These are phyloP conservation scores for Pestalotiopsis sp. DNA, from an alignment of 2,329 filamentous ascomycete genomes.

Conservation along the genomic window DNA sequence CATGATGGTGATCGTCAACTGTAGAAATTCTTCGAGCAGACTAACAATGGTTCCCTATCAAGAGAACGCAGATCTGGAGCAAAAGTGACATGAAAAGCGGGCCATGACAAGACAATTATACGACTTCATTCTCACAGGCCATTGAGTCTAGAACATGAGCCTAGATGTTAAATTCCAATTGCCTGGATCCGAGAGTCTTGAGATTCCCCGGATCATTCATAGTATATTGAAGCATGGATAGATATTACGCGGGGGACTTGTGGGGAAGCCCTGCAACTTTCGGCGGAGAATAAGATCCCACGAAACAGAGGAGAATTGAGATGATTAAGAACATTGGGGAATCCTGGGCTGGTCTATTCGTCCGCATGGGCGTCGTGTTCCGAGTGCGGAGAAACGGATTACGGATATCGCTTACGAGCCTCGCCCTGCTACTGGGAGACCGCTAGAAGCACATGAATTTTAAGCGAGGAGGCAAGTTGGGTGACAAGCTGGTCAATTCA, in stretches of 20 bases:
- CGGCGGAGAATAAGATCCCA: slow-evolving; percentile 15
- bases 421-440: not conserved
- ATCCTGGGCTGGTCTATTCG: not conserved
- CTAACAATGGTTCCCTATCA: not conserved
- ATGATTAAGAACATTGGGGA: not conserved
- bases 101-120: not conserved
- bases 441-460: not conserved
- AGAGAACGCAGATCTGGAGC: not conserved
- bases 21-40: not conserved
- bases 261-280: slow-evolving; percentile 1
- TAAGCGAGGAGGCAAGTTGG: not conserved
- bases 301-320: slow-evolving; percentile 12
- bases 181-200: not conserved
- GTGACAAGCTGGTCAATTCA: not conserved
- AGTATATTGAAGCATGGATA: not conserved
- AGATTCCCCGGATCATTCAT: slow-evolving; percentile 2
- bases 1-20: not conserved
- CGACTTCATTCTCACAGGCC: not conserved
- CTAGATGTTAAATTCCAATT: not conserved
- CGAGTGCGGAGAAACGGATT: not conserved
- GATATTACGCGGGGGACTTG: slow-evolving; percentile 10
- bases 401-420: not conserved
- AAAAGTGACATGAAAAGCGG: not conserved
- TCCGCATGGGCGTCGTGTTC: not conserved
- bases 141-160: not conserved